Percentiles rank a stretch among this genome's conserved stretches.
These are phyloP conservation scores for Rubia tinctorum DNA, from an alignment of 305 asterid species.

Conservation along the genomic window DNA sequence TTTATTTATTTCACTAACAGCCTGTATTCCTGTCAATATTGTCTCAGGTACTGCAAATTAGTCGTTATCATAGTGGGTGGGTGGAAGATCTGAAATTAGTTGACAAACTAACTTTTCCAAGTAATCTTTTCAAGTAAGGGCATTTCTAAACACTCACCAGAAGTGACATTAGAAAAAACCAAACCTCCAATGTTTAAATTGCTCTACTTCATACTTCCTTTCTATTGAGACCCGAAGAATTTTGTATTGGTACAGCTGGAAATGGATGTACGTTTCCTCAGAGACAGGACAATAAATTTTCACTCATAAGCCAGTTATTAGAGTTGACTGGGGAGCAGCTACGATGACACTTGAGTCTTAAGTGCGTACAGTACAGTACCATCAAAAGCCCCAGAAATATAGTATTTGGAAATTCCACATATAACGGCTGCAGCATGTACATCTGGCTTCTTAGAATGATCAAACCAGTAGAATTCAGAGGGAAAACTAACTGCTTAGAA, in stretches of 20 bases:
- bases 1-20: background rate
- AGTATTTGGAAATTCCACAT: background rate
- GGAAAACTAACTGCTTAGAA: background rate
- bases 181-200: background rate
- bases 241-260: background rate
- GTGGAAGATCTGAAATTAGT: background rate
- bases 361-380: background rate
- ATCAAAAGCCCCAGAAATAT: background rate
- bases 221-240: background rate
- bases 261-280: no score
- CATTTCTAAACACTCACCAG: background rate
- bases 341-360: background rate
- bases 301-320: background rate
- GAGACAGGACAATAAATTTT: no score
- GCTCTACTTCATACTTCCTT: background rate
- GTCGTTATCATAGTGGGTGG: background rate
- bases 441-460: background rate
- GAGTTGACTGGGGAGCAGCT: background rate
- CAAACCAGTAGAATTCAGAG: background rate
- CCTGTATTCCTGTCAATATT: background rate
- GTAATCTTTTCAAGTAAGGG: background rate
- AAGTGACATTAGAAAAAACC: background rate
- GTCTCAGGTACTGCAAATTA: slow-evolving; percentile 1
- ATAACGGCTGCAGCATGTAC: background rate
- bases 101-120: background rate